Evolutionary conservation across 2,329 filamentous ascomycete genomes (phyloP).

Genomic region (Cryphonectria naterciae): DNA sequence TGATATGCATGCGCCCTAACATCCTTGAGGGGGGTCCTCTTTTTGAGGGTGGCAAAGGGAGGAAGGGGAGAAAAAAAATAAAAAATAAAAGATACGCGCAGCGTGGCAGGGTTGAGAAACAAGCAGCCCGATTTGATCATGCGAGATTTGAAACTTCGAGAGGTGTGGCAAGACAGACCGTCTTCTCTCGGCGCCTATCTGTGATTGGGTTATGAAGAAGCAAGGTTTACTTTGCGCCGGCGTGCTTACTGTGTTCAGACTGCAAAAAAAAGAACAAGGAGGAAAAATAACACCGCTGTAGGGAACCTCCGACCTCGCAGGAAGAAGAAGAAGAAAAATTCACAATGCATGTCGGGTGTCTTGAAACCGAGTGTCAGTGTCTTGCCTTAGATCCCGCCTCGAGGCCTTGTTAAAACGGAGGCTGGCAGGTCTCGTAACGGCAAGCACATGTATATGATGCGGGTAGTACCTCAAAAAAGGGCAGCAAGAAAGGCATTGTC

Average conservation of each 20-base stretch:
- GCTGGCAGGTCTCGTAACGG: neutral
- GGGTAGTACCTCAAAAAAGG: neutral
- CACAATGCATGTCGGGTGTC: neutral
- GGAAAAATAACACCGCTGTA: slow-evolving; percentile 4
- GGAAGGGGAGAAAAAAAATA: neutral
- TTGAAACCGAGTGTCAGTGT: neutral
- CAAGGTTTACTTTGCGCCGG: slow-evolving; percentile 6
- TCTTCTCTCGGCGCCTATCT: neutral
- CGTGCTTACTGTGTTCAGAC: slow-evolving; percentile 6
- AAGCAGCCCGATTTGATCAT: slow-evolving; percentile 14
- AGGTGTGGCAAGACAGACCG: neutral
- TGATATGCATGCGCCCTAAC: neutral
- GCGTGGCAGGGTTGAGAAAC: neutral
- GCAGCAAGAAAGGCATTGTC: neutral
- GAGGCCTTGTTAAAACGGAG: neutral
- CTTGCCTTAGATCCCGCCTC: neutral
- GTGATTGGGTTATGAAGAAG: slow-evolving; percentile 12
- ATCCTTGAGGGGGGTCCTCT: neutral
- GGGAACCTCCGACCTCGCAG: slow-evolving; percentile 5
- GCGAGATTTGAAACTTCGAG: slow-evolving; percentile 20
- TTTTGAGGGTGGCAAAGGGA: neutral
- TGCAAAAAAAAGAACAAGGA: neutral
- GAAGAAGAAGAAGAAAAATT: neutral
- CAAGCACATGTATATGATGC: neutral
- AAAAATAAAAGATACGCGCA: neutral